These are phyloP conservation scores for Coemansia sp. DNA, from an alignment of 192 early-diverging fungal genomes.

Conservation along the genomic window DNA sequence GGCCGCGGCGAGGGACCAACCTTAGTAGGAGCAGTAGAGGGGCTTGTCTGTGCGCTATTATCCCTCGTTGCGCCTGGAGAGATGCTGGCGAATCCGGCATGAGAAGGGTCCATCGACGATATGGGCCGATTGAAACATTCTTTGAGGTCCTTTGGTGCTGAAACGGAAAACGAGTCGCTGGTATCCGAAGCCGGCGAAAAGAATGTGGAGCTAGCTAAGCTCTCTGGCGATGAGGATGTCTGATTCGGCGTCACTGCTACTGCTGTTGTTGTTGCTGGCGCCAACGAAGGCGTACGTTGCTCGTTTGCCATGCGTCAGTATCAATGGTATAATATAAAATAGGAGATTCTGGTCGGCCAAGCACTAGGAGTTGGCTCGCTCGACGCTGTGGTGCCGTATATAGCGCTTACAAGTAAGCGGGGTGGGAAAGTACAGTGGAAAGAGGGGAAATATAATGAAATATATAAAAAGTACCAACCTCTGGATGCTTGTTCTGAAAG, in stretches of 20 bases:
- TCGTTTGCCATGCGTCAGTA: not conserved
- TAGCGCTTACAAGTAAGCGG: not conserved
- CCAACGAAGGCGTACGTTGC: not conserved
- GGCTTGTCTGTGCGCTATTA: conserved; percentile 37
- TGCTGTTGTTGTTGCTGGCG: conserved; percentile 9
- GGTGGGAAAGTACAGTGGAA: not conserved
- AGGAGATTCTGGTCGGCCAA: not conserved
- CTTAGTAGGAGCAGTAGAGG: conserved; percentile 9
- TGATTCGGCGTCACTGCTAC: not conserved
- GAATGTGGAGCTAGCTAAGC: conserved; percentile 1
- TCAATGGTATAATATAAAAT: not conserved
- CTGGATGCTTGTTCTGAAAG: too few species aligned
- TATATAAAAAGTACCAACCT: too few species aligned
- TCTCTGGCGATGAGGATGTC: not conserved
- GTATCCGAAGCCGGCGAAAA: not conserved
- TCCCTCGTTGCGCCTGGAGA: conserved; percentile 28
- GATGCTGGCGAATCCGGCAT: conserved; percentile 11
- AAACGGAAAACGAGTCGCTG: not conserved
- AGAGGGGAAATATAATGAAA: too few species aligned
- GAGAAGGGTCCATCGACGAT: conserved; percentile 3
- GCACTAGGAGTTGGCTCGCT: not conserved
- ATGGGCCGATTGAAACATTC: not conserved
- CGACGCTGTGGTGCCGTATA: not conserved
- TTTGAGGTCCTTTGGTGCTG: not conserved
- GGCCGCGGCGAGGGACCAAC: not conserved